Percentiles rank a stretch among this genome's conserved stretches.
Conservation (phyloP, 352 stramenopile genomes). For the Pythium rhizo-oryzae region DNA sequence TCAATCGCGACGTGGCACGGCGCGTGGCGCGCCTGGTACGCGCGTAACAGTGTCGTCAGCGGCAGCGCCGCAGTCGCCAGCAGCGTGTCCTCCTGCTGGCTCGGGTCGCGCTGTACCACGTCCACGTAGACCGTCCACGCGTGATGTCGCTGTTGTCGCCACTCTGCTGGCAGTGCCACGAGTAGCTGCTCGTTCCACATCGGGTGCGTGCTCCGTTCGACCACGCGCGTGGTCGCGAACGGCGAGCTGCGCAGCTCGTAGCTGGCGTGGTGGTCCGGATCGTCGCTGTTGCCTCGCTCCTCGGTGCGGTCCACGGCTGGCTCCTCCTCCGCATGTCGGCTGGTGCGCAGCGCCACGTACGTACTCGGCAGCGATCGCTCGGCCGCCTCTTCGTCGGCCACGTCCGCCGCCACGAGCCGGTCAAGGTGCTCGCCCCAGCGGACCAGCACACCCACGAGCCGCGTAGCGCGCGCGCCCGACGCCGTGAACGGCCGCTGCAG, state of each 20-base stretch:
- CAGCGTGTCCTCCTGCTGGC: constrained; percentile 65
- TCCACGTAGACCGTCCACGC: constrained; percentile 51
- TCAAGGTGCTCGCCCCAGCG: constrained; percentile 48
- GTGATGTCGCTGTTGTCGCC: constrained; percentile 24
- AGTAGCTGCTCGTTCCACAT: constrained; percentile 76
- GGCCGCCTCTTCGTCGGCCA: background rate
- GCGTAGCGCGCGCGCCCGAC: constrained; percentile 36
- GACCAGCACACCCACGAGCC: constrained; percentile 56
- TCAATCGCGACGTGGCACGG: constrained; percentile 19
- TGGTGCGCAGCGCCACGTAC: constrained; percentile 25
- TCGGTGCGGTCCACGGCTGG: background rate
- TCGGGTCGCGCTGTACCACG: constrained; percentile 57
- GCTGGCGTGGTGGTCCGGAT: constrained; percentile 13
- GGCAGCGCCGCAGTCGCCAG: constrained; percentile 25
- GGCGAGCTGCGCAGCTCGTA: constrained; percentile 61
- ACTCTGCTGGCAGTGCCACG: constrained; percentile 51
- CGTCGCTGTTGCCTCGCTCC: background rate
- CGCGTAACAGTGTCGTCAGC: background rate
- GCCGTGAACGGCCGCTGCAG: constrained; percentile 54
- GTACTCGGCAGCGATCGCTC: constrained; percentile 6
- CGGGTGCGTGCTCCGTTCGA: constrained; percentile 37
- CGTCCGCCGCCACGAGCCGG: constrained; percentile 8
- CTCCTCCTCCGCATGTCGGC: background rate
- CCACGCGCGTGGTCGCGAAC: constrained; percentile 66
- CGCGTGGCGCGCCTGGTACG: background rate